Conservation (phyloP, 164 flowering plant genomes). For the Piper longum region DNA sequence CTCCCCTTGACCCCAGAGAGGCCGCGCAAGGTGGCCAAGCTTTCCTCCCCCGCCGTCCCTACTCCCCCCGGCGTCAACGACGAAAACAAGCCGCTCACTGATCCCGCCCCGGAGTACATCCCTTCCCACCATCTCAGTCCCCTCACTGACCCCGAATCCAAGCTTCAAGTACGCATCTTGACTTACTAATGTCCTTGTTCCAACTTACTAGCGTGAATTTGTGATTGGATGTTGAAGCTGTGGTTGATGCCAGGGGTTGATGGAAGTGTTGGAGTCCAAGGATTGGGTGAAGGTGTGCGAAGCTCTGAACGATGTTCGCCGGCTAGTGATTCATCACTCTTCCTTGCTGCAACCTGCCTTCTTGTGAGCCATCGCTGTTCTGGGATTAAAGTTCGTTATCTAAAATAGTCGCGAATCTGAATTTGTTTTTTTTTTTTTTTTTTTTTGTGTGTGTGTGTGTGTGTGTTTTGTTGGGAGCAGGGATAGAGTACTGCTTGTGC, state of each 20-base stretch:
- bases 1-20: conserved; percentile 48
- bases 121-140: conserved; percentile 55
- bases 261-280: conserved; percentile 60
- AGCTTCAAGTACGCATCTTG: conserved; percentile 29
- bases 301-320: conserved; percentile 53
- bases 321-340: conserved; percentile 58
- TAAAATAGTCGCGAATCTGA: background rate
- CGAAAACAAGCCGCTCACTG: conserved; percentile 32
- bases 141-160: conserved; percentile 50
- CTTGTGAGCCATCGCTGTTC: conserved; percentile 14
- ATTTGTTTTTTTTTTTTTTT: background rate
- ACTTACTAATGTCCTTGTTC: background rate
- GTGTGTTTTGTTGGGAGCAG: conserved; percentile 19
- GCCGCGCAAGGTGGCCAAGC: conserved; percentile 52
- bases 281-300: conserved; percentile 76
- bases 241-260: conserved; percentile 36
- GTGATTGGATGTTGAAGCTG: conserved; percentile 46
- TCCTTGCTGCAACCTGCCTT: conserved; percentile 39
- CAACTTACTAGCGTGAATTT: background rate
- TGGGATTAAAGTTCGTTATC: background rate
- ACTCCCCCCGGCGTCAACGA: conserved; percentile 36
- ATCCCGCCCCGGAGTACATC: conserved; percentile 44
- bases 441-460: background rate
- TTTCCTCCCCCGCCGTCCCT: conserved; percentile 9
- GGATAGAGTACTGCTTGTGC: conserved; percentile 47